phyloP scores from a whole-genome alignment of 495 filamentous ascomycete species.

The Daldinia childiae region DNA sequence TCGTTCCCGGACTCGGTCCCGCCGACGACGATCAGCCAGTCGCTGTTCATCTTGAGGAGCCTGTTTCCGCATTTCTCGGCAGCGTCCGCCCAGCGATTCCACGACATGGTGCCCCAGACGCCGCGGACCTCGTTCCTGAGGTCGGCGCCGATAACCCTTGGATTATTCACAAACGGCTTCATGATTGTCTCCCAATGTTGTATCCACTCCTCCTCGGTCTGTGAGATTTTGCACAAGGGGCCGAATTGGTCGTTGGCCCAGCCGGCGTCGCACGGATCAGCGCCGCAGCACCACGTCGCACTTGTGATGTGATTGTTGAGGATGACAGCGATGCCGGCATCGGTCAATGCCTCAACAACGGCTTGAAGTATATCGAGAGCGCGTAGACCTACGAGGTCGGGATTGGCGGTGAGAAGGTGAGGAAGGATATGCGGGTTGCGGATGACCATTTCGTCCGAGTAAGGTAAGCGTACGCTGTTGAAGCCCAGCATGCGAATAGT shows the following conservation, averaged over 20 bases:
- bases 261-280: constrained; percentile 66
- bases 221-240: constrained; percentile 60
- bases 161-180: constrained; percentile 59
- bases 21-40: constrained; percentile 71
- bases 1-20: constrained; percentile 69
- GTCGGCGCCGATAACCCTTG: constrained; percentile 66
- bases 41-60: constrained; percentile 62
- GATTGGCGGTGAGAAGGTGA: constrained; percentile 61
- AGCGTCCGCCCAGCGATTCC: constrained; percentile 65
- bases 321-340: constrained; percentile 65
- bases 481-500: constrained; percentile 65
- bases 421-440: constrained; percentile 59
- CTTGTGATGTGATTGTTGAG: constrained; percentile 71
- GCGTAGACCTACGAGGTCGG: constrained; percentile 59
- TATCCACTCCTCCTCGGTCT: constrained; percentile 68
- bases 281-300: constrained; percentile 69
- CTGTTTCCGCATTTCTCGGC: constrained; percentile 65
- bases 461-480: constrained; percentile 70
- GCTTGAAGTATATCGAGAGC: constrained; percentile 66
- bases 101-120: constrained; percentile 70
- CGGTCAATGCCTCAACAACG: constrained; percentile 63
- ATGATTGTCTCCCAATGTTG: constrained; percentile 68
- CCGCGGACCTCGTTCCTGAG: constrained; percentile 69
- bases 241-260: constrained; percentile 67
- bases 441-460: constrained; percentile 68